Evolutionary conservation across 805 yeast genomes (phyloP).

Genomic region (Starmerella sp.): DNA sequence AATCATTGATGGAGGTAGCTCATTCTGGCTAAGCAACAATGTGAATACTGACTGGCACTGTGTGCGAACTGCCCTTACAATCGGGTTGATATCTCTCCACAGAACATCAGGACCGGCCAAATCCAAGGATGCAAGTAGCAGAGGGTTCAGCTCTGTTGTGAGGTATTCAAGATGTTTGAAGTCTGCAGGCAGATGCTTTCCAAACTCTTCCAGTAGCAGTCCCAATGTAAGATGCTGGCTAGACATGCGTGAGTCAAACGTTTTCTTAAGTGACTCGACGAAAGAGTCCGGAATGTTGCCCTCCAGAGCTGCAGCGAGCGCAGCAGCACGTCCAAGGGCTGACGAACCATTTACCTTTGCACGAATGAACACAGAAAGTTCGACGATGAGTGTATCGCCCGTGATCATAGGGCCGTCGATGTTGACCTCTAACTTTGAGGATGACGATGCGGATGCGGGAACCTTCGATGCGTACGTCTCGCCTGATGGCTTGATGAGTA

Average conservation of each 20-base stretch:
- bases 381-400: constrained; percentile 84
- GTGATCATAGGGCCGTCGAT: constrained; percentile 86
- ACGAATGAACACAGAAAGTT: constrained; percentile 57
- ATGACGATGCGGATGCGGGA: constrained; percentile 17
- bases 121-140: constrained; percentile 14
- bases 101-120: constrained; percentile 11
- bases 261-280: constrained; percentile 18
- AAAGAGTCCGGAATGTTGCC: not conserved
- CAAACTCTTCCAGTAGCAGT: constrained; percentile 56
- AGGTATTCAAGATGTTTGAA: not conserved
- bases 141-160: not conserved
- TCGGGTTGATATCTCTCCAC: constrained; percentile 78
- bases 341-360: constrained; percentile 66
- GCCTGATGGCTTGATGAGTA: constrained; percentile 74
- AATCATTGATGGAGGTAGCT: constrained; percentile 53
- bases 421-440: constrained; percentile 39
- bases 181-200: constrained; percentile 10
- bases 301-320: constrained; percentile 5
- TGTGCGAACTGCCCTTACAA: constrained; percentile 70
- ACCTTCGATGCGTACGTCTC: constrained; percentile 26
- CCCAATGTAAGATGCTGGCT: constrained; percentile 70
- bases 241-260: constrained; percentile 52
- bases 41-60: constrained; percentile 75
- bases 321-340: constrained; percentile 52
- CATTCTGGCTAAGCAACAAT: constrained; percentile 66